These are phyloP conservation scores for Balakata baccata DNA, from an alignment of 345 rosid genomes.

Conservation along the genomic window DNA sequence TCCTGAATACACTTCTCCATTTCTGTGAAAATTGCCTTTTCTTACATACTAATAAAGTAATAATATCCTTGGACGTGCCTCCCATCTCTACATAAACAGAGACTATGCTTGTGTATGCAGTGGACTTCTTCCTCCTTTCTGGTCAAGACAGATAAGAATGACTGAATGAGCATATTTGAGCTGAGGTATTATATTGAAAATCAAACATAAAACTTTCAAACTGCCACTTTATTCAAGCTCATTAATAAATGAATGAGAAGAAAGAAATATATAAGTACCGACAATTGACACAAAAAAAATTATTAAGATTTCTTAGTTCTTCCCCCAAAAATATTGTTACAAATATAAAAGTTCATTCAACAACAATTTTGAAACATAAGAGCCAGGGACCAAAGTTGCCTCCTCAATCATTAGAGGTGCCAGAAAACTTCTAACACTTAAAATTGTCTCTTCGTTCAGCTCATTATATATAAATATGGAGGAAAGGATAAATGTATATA, in stretches of 20 bases:
- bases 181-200: background rate
- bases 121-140: slow-evolving; percentile 11
- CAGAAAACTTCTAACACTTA: background rate
- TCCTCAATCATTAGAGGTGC: slow-evolving; percentile 21
- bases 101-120: slow-evolving; percentile 1
- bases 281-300: slow-evolving; percentile 9
- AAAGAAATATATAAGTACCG: background rate
- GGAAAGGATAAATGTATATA: background rate
- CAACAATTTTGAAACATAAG: slow-evolving; percentile 13
- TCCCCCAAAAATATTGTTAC: background rate
- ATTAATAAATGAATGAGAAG: slow-evolving; percentile 8
- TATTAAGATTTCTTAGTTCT: background rate
- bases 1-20: no score
- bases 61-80: slow-evolving; percentile 11
- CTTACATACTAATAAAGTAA: background rate
- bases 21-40: background rate
- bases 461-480: background rate
- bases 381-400: slow-evolving; percentile 19
- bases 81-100: slow-evolving; percentile 8
- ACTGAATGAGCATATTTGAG: background rate
- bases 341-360: background rate
- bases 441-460: slow-evolving; percentile 5
- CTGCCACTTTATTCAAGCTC: background rate
- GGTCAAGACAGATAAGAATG: background rate
- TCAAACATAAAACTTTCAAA: background rate